These are phyloP conservation scores for Stylosanthes scabra DNA, from an alignment of 331 rosid genomes.

Conservation along the genomic window DNA sequence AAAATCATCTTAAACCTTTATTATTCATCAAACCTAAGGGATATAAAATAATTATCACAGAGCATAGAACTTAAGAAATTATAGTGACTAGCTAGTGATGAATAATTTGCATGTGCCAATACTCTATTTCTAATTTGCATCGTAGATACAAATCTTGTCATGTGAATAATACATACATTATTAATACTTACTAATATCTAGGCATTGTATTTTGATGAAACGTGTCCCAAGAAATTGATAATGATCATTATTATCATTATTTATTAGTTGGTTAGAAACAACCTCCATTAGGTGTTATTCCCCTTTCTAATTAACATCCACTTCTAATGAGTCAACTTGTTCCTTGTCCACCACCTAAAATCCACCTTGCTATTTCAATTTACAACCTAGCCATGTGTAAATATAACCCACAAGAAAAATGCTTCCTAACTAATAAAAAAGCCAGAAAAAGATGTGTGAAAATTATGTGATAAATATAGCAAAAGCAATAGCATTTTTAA, in stretches of 20 bases:
- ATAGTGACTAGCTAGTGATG: constrained; percentile 29
- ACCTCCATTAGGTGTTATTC: constrained; percentile 50
- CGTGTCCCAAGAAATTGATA: constrained; percentile 34
- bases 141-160: background rate
- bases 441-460: too few species aligned
- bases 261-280: constrained; percentile 42
- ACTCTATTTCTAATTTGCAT: background rate
- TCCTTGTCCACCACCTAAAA: constrained; percentile 3
- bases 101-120: constrained; percentile 48
- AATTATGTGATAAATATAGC: too few species aligned
- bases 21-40: too few species aligned
- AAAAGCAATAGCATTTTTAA: too few species aligned
- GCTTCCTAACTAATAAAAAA: too few species aligned
- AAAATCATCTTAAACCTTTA: too few species aligned
- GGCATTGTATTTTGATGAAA: constrained; percentile 25
- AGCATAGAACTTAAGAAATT: background rate
- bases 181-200: too few species aligned
- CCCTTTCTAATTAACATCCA: constrained; percentile 36
- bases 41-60: background rate
- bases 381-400: too few species aligned
- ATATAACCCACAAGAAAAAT: too few species aligned
- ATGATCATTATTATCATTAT: constrained; percentile 33
- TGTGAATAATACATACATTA: background rate
- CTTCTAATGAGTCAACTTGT: background rate
- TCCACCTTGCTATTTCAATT: background rate